These are phyloP conservation scores for Dianthus caryophyllus DNA, from an alignment of 148 eudicot genomes.

Conservation along the genomic window DNA sequence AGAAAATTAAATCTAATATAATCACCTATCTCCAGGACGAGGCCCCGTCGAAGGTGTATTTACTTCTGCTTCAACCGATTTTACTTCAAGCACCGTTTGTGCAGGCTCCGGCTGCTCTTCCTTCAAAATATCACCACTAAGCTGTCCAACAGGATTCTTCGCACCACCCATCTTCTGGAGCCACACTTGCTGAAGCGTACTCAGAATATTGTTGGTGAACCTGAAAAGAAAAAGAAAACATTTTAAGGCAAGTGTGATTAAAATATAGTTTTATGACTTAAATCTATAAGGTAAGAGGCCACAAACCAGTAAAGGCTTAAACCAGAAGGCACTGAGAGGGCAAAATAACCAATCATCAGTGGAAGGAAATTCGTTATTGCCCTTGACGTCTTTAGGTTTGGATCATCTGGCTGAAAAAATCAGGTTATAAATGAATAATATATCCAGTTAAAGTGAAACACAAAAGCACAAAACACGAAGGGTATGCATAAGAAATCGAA, in stretches of 20 bases:
- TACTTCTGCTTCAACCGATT: conserved; percentile 29
- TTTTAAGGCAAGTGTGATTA: not conserved
- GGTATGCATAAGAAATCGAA: not conserved
- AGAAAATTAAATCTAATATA: conserved; percentile 11
- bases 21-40: conserved; percentile 87
- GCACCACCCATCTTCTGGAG: conserved; percentile 85
- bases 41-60: conserved; percentile 41
- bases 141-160: conserved; percentile 44
- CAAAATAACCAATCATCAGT: conserved; percentile 85
- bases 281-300: not conserved
- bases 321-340: conserved; percentile 97
- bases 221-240: conserved; percentile 31
- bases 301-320: conserved; percentile 89
- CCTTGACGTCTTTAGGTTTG: conserved; percentile 74
- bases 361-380: conserved; percentile 77
- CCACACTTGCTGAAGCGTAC: conserved; percentile 91
- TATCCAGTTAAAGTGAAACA: not conserved
- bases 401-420: conserved; percentile 54
- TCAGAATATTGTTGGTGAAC: conserved; percentile 88
- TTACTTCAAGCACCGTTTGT: conserved; percentile 21
- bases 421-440: not conserved
- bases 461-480: not conserved
- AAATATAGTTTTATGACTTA: not conserved
- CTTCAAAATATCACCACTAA: conserved; percentile 40
- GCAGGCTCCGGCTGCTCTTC: conserved; percentile 37